Evolutionary conservation across 257 asterid genomes (phyloP), one percentile per base, ranked within the genome.

Genomic region (Gardenia jasminoides): DNA sequence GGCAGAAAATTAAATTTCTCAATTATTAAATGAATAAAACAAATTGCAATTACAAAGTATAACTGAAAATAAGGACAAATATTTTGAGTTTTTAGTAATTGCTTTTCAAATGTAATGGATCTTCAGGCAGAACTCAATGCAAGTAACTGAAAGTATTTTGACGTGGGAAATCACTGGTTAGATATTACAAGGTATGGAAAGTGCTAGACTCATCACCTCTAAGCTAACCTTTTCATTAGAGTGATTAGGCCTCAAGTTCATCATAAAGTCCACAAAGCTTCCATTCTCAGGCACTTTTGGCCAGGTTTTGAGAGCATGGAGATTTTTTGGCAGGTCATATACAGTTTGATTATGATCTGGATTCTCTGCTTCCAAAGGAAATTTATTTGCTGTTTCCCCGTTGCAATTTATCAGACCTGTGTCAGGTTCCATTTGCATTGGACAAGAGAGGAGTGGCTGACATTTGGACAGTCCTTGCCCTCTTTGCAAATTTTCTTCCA

Each of bases 381-480:
- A 8, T 30, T 44, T 82, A 56, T 72, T 79, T 0, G 19, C 78
- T n/a, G 65, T 77, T 72, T 74, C 70, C 82, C 84, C 80, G 56
- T 74, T 82, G 84, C 61, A 20, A 73, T 73, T 69, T 56, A 43
- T 76, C 47, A 59, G 68, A 64, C 39, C 75, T n/a, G 83, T 79
- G 87, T 80, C 81, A 64, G 67, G 78, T 36, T 80, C 82, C 84
- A 80, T 66, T 85, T 81, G 67, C 79, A 76, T 83, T 70, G 82
- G 39, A 70, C 28, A 82, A 73, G 85, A 81, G 67, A 82, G 79
- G 54, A 75, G 67, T 41, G 54, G 78, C 77, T 77, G 75, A 71
- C 28, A 41, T 70, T 82, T 81, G 54, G 73, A 82, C 30, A 73
- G 82, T 48, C 68, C 52, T 41, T 52, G 81, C 67, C 81, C 84